A percentile compares a stretch with the other conserved stretches of the same genome.
These are phyloP conservation scores for Casuarina cunninghamiana DNA, from an alignment of 306 rosid species.

Conservation along the genomic window DNA sequence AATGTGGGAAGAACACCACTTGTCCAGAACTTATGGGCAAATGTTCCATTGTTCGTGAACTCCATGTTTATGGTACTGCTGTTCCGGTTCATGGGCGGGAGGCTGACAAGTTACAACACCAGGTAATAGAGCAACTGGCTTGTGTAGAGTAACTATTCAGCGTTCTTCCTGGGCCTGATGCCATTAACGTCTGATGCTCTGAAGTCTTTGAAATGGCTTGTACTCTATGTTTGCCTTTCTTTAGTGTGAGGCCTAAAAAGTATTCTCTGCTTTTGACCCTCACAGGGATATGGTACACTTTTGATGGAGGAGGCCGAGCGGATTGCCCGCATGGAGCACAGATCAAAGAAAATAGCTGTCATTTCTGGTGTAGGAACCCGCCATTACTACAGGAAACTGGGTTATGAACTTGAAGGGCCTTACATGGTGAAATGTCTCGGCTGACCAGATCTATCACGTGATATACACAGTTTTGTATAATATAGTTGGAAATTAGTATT, in stretches of 20 bases:
- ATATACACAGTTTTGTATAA: conserved; percentile 43
- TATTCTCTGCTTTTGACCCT: background rate
- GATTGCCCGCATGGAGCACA: conserved; percentile 73
- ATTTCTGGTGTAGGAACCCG: conserved; percentile 98
- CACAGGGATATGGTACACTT: conserved; percentile 95
- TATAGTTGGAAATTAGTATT: conserved; percentile 21
- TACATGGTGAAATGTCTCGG: conserved; percentile 85
- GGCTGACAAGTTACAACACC: conserved; percentile 94
- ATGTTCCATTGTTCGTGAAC: conserved; percentile 93
- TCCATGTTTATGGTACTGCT: conserved; percentile 97
- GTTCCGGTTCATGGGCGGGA: conserved; percentile 98
- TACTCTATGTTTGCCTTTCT: background rate
- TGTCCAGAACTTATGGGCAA: conserved; percentile 87
- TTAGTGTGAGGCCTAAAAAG: background rate
- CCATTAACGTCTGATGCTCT: background rate
- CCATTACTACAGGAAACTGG: conserved; percentile 86
- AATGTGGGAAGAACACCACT: conserved; percentile 75
- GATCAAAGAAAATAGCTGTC: conserved; percentile 80
- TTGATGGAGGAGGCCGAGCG: conserved; percentile 96
- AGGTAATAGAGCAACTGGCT: conserved; percentile 49
- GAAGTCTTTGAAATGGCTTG: background rate
- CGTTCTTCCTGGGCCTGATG: background rate
- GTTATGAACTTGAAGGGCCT: conserved; percentile 96
- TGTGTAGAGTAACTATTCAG: background rate
- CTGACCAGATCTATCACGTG: conserved; percentile 23